Percentiles rank a stretch among this genome's conserved stretches.
Evolutionary conservation across 129 eudicot species (phyloP).

Genomic region (Logfia minima): DNA sequence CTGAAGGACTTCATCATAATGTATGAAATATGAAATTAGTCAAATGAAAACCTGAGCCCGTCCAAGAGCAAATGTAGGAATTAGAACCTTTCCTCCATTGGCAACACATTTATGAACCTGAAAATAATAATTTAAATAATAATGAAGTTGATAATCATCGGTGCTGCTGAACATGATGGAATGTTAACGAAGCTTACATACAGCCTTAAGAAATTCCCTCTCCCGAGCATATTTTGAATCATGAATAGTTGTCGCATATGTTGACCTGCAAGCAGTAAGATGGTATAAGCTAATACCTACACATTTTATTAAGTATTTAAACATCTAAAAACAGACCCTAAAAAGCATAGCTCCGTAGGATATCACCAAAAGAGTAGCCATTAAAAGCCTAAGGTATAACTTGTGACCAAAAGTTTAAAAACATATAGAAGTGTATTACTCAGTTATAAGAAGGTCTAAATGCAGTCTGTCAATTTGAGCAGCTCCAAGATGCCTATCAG

Average conservation of each 20-base stretch:
- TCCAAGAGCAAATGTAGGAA: slow-evolving; percentile 93
- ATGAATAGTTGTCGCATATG: slow-evolving; percentile 81
- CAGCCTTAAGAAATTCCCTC: slow-evolving; percentile 91
- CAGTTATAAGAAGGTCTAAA: slow-evolving; percentile 85
- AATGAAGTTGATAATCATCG: not conserved
- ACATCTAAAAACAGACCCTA: not conserved
- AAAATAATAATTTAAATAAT: slow-evolving; percentile 7
- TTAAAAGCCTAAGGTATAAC: not conserved
- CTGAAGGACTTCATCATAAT: not conserved
- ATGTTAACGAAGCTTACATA: slow-evolving; percentile 40
- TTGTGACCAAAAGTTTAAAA: not conserved
- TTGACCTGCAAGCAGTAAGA: slow-evolving; percentile 67
- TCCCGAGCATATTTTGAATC: slow-evolving; percentile 87
- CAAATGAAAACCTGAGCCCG: slow-evolving; percentile 75
- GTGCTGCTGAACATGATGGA: not conserved
- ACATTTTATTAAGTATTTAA: not conserved
- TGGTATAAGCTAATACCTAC: slow-evolving; percentile 12
- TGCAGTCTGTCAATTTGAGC: slow-evolving; percentile 83
- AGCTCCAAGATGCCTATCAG: slow-evolving; percentile 95
- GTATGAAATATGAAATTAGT: not conserved
- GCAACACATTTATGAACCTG: slow-evolving; percentile 89
- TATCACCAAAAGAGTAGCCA: slow-evolving; percentile 10
- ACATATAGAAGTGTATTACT: slow-evolving; percentile 43
- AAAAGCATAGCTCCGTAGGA: not conserved
- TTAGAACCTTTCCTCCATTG: slow-evolving; percentile 88